phyloP scores from a whole-genome alignment of 371 early-diverging fungal genomes.

The Blakeslea trispora region DNA sequence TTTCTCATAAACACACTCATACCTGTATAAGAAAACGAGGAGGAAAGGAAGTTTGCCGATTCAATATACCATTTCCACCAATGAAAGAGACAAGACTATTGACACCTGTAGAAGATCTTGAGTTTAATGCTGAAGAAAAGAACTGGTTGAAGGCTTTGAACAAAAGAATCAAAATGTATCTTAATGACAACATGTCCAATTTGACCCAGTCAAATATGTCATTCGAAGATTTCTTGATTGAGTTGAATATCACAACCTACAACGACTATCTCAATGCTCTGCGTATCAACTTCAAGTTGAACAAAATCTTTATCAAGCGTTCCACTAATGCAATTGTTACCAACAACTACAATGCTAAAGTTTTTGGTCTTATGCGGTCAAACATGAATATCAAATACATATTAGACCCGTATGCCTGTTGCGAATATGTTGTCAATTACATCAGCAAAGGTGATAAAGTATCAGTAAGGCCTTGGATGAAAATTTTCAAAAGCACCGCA shows the following conservation, averaged over 20 bases:
- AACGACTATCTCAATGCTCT: neutral
- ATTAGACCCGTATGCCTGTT: slow-evolving; percentile 3
- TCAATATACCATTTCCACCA: slow-evolving; percentile 3
- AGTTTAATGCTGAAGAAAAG: too few relatives aligned
- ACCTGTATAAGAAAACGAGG: neutral
- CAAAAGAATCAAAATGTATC: neutral
- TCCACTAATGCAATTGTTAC: neutral
- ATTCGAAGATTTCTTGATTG: neutral
- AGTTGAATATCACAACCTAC: neutral
- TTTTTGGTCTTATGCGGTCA: neutral
- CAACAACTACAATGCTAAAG: slow-evolving; percentile 1
- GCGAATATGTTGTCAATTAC: neutral
- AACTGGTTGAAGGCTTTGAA: too few relatives aligned
- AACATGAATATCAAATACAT: slow-evolving; percentile 5
- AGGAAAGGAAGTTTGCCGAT: neutral
- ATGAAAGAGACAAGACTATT: neutral
- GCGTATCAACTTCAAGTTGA: neutral
- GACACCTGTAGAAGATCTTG: neutral
- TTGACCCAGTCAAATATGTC: neutral
- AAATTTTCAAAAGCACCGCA: neutral
- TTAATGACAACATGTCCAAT: neutral
- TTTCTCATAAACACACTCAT: neutral
- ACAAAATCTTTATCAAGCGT: neutral
- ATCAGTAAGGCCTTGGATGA: neutral
- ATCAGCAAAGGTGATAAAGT: too few relatives aligned